These are phyloP conservation scores for Venustampulla echinocandica DNA, from an alignment of 495 filamentous ascomycete genomes.

Conservation along the genomic window DNA sequence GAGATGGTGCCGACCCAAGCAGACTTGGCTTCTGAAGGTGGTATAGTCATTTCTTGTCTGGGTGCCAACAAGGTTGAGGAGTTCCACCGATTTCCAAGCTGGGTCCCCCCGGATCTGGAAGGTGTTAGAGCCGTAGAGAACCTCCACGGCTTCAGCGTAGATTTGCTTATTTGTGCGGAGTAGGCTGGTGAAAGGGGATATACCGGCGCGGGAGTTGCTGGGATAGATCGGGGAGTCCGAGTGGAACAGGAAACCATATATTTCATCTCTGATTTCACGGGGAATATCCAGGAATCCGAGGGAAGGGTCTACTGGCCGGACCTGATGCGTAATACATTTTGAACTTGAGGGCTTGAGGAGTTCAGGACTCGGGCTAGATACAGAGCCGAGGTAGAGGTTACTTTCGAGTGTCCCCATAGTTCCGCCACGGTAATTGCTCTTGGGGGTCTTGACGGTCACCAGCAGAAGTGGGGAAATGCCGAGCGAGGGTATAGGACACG, in stretches of 20 bases:
- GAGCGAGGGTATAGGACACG: too few species aligned
- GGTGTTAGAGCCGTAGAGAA: conserved; percentile 11
- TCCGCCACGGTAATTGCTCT: too few species aligned
- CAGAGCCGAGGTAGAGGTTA: too few species aligned
- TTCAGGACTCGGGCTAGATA: too few species aligned
- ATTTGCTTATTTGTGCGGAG: conserved; percentile 12
- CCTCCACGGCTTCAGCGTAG: conserved; percentile 9
- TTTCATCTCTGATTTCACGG: conserved; percentile 12
- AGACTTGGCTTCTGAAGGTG: not conserved
- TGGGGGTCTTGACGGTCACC: too few species aligned
- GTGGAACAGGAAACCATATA: conserved; percentile 6
- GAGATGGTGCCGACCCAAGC: conserved; percentile 6
- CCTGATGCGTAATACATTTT: not conserved
- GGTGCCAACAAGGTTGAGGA: conserved; percentile 6
- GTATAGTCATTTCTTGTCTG: too few species aligned
- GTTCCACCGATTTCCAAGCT: not conserved
- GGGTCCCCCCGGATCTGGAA: conserved; percentile 11
- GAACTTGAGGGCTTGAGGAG: too few species aligned
- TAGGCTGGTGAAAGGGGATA: conserved; percentile 3
- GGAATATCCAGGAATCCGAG: conserved; percentile 6
- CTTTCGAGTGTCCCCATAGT: too few species aligned
- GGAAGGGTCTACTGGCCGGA: not conserved
- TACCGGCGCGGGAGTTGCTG: conserved; percentile 9
- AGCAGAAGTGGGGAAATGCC: too few species aligned
- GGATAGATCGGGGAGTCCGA: conserved; percentile 3